A percentile compares a stretch with the other conserved stretches of the same genome.
phyloP scores from a whole-genome alignment of 257 asterid genomes.

The Linaria vulgaris region DNA sequence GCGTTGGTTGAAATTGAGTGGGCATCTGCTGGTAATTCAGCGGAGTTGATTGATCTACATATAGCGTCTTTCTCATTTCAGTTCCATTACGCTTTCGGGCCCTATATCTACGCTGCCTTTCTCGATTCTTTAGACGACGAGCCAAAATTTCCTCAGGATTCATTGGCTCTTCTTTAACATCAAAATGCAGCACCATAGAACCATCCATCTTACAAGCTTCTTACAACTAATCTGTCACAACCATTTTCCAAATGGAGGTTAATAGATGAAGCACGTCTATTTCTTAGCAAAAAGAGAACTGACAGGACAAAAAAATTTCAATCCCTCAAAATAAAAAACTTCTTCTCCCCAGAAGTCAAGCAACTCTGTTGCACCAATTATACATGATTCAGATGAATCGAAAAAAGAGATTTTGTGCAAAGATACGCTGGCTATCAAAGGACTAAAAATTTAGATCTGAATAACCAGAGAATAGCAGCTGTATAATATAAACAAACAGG shows the following conservation, averaged over 20 bases:
- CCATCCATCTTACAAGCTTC: constrained; percentile 42
- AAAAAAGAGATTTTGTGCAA: neutral
- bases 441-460: too few relatives aligned
- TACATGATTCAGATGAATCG: neutral
- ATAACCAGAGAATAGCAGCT: too few relatives aligned
- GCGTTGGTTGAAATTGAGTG: constrained; percentile 30
- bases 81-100: constrained; percentile 83
- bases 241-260: constrained; percentile 22
- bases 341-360: neutral
- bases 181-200: constrained; percentile 40
- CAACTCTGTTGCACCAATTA: neutral
- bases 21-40: constrained; percentile 32
- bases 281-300: neutral
- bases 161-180: constrained; percentile 37
- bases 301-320: neutral
- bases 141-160: constrained; percentile 50
- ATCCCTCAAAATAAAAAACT: too few relatives aligned
- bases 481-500: too few relatives aligned
- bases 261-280: neutral
- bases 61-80: constrained; percentile 42
- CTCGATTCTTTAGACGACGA: constrained; percentile 83
- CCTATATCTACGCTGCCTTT: constrained; percentile 88
- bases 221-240: constrained; percentile 14
- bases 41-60: constrained; percentile 36
- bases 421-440: neutral